Conservation (phyloP, 2,329 filamentous ascomycete genomes). For the Penicillium sp. region DNA sequence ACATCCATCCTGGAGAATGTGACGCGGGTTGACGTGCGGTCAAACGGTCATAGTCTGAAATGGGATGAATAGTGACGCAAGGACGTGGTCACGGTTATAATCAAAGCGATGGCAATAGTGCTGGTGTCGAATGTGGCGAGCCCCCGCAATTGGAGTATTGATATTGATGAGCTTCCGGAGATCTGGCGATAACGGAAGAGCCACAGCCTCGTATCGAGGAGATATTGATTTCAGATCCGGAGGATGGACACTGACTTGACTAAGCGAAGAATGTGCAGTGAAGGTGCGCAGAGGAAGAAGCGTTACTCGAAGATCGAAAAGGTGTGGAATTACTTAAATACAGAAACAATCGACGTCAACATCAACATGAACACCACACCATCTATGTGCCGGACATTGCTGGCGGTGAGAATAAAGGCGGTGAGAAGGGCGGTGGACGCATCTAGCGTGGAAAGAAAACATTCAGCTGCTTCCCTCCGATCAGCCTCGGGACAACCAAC, state of each 20-base stretch:
- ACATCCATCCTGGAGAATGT: background rate
- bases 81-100: too few species aligned
- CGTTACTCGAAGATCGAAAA: background rate
- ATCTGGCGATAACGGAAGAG: background rate
- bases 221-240: background rate
- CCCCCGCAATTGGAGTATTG: background rate
- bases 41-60: background rate
- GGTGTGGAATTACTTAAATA: background rate
- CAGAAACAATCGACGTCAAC: background rate
- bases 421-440: background rate
- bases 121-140: background rate
- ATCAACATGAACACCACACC: background rate
- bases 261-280: background rate
- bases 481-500: background rate
- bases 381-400: background rate
- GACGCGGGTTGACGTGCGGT: background rate
- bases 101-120: too few species aligned
- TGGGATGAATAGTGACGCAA: too few species aligned
- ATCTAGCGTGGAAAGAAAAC: conserved; percentile 2
- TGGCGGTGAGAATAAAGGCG: conserved; percentile 1
- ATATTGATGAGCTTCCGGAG: background rate
- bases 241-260: background rate
- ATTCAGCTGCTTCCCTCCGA: background rate
- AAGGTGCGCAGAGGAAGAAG: background rate
- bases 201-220: background rate